phyloP scores from a whole-genome alignment of 352 stramenopile species.

The Nothophytophthora sp. region DNA sequence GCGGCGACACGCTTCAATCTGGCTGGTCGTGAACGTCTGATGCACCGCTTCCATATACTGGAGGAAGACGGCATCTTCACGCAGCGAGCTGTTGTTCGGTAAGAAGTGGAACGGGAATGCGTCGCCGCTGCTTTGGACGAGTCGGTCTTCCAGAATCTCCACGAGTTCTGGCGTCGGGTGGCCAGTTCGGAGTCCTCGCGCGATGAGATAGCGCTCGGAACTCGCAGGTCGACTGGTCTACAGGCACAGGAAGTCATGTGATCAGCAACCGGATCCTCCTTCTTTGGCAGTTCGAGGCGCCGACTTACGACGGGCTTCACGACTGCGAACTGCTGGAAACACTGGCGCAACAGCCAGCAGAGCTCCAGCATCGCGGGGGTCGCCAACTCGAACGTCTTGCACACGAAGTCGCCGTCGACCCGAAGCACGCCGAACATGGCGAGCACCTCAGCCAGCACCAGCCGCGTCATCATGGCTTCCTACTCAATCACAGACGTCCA shows the following conservation, averaged over 20 bases:
- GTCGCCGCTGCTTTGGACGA: slow-evolving; percentile 9
- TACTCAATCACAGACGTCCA: slow-evolving; percentile 9
- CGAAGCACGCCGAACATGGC: slow-evolving; percentile 59
- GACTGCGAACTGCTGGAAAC: slow-evolving; percentile 61
- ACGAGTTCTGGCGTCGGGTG: slow-evolving; percentile 24
- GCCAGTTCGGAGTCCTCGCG: slow-evolving; percentile 19
- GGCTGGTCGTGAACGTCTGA: slow-evolving; percentile 28
- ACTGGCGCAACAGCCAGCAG: slow-evolving; percentile 61
- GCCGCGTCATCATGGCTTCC: slow-evolving; percentile 63
- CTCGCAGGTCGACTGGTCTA: slow-evolving; percentile 81
- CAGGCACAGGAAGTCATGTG: neutral
- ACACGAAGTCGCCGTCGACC: slow-evolving; percentile 58
- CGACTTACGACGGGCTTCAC: slow-evolving; percentile 70
- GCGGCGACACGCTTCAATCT: slow-evolving; percentile 39
- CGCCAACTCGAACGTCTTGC: slow-evolving; percentile 81
- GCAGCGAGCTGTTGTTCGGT: slow-evolving; percentile 9
- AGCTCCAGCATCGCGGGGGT: slow-evolving; percentile 63
- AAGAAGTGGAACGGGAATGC: slow-evolving; percentile 15
- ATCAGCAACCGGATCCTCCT: neutral
- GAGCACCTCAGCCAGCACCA: slow-evolving; percentile 62
- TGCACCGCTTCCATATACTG: slow-evolving; percentile 42
- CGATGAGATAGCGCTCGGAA: slow-evolving; percentile 77
- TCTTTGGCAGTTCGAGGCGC: no score
- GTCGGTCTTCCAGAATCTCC: slow-evolving; percentile 23
- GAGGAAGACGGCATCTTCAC: slow-evolving; percentile 36